These are phyloP conservation scores for Alternaria solani DNA, from an alignment of 2,329 filamentous ascomycete species.

Conservation along the genomic window DNA sequence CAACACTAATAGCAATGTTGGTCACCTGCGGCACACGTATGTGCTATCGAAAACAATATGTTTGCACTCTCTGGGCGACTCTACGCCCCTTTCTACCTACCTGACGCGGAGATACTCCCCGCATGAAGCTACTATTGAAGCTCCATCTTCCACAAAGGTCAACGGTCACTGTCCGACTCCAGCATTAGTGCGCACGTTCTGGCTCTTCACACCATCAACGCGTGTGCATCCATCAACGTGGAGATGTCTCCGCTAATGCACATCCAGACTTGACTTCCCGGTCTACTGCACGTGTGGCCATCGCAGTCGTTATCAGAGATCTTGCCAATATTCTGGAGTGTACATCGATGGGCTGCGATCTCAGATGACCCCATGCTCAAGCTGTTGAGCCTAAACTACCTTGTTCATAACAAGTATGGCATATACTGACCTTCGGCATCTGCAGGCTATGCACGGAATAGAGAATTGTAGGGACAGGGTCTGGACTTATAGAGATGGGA, in stretches of 20 bases:
- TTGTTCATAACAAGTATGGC: not conserved
- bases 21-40: not conserved
- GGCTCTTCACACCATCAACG: slow-evolving; percentile 11
- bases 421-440: not conserved
- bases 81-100: not conserved
- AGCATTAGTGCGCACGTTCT: slow-evolving; percentile 12
- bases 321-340: not conserved
- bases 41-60: slow-evolving; percentile 1
- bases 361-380: not conserved
- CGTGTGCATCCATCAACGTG: not conserved
- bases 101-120: not conserved
- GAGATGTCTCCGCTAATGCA: not conserved
- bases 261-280: not conserved
- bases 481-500: not conserved
- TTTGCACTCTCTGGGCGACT: not conserved
- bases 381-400: not conserved
- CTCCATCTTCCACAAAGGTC: not conserved
- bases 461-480: not conserved
- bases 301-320: not conserved
- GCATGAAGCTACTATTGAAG: not conserved
- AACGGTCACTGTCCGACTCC: not conserved
- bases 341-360: slow-evolving; percentile 10
- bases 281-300: not conserved
- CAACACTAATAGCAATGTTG: slow-evolving; percentile 2
- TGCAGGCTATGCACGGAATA: not conserved